Evolutionary conservation across 108 stramenopile species (phyloP), one percentile per base, ranked within the genome.

Genomic region (Nitzschia inconspicua): DNA sequence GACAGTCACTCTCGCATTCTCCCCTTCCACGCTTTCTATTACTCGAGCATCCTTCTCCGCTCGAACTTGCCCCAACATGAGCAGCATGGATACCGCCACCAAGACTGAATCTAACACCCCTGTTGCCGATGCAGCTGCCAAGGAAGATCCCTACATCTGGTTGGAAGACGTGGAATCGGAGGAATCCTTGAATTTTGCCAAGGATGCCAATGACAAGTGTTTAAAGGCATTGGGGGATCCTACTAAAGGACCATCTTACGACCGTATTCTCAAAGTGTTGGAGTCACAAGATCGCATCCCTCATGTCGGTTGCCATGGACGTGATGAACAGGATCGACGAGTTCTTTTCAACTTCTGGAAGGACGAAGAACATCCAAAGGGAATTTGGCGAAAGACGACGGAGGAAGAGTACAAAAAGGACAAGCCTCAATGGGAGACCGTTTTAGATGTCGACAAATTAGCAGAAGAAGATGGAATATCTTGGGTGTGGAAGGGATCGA

Each of bases 401-500:
- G 48, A 89, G 63, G 50, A 76, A 3, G 82, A 80, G 53, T 93
- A 88, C 64, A 57, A 75, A 57, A 44, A 50, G 2, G 69, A 65
- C 22, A 56, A 65, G 8, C 74, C 82, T 4, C 53, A 82, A 66
- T 96, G 95, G 95, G 74, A 66, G 22, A 87, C 78, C 9, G 86
- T 92, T 0, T 55, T 96, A 7, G 90, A 96, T 65, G 65, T 96
- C 14, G 95, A 96, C 46, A 72, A 65, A 3, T 69, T 96, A 20
- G 82, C 79, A 7, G 49, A 73, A 46, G 30, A 85, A 26, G 83
- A 86, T 48, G 65, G 60, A 8, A 82, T 76, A 16, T 78, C 84
- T 14, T 96, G 95, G 95, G 90, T 92, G 16, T 96, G 88, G 83
- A 81, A 85, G 44, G 91, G 90, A 23, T 66, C 67, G 25, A 47